Base-by-base conservation (phyloP, 2,329 filamentous ascomycete species). In the Fusarium lyarnte region DNA sequence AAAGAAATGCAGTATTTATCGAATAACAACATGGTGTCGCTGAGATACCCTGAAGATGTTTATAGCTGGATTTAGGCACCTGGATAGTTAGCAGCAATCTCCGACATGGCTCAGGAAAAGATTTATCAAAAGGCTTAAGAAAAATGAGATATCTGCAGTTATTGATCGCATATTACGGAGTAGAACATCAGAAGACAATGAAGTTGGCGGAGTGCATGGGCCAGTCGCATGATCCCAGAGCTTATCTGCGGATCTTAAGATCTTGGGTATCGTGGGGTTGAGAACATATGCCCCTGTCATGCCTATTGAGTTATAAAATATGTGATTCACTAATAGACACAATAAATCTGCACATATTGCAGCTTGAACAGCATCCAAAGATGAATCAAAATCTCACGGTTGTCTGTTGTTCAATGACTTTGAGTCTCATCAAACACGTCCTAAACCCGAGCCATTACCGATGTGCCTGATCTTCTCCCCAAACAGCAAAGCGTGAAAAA, bases 401-500 rank as follows among this genome's bases (percentile, higher is more conserved):
- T 19, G 21, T 14, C 11, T 54, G 6, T 19, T 54, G 25, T 23
- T 23, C 3, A 5, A 21, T 6, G 31, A 3, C 31, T 14, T 13
- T n/a, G 5, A 5, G 5, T 6, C 21, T 1, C n/a, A 25, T 25
- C 47, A 8, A 35, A 1, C 31, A 11, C 33, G 2, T 12, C 27
- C 27, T 66, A 66, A 39, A 42, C 11, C 65, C 66, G 58, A 16
- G 11, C 7, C 51, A 69, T 58, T 47, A 3, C 66, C 66, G 58
- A 35, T 19, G 33, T 39, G 21, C 19, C 39, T 39, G 27, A 16
- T 29, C n/a, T 19, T 69, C 31, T 8, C 58, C 43, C 3, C 7
- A 38, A 58, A 8, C 13, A 64, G 66, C 45, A 63, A 62, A 63
- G 63, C 16, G 8, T 5, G 1, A 8, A 43, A 14, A 35, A 27